Evolutionary conservation across 75 land plant species (phyloP).

Genomic region (Azolla pinnata): DNA sequence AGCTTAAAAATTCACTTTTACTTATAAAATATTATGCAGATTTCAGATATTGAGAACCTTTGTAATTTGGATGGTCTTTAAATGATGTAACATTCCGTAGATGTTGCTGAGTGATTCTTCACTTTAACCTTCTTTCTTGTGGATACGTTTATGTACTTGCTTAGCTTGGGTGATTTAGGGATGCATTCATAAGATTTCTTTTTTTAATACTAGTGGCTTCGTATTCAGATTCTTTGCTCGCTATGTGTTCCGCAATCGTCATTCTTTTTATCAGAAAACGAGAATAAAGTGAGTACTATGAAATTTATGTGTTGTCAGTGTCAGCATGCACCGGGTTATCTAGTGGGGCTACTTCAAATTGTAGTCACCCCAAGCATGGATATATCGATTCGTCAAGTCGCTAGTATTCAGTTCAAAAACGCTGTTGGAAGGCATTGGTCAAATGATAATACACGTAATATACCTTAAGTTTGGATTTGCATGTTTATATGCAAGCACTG

Average conservation of each 20-base stretch:
- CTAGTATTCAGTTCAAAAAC: conserved; percentile 94
- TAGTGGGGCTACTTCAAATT: conserved; percentile 84
- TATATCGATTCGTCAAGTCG: conserved; percentile 81
- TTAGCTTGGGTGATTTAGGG: no score
- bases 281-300: background rate
- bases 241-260: no score
- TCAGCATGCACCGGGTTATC: conserved; percentile 76
- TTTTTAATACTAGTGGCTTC: background rate
- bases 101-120: no score
- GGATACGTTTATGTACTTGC: no score
- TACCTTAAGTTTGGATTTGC: background rate
- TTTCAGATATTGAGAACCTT: no score
- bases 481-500: no score
- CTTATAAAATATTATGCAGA: no score
- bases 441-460: conserved; percentile 62
- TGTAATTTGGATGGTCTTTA: no score
- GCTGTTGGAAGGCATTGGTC: conserved; percentile 81
- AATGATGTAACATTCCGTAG: no score
- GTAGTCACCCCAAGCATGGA: conserved; percentile 74
- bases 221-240: conserved; percentile 3
- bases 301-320: conserved; percentile 35
- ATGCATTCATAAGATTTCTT: background rate
- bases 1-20: no score
- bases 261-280: background rate
- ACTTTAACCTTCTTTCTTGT: no score